phyloP scores from a whole-genome alignment of 2,329 filamentous ascomycete genomes.

The Escovopsis sp. region DNA sequence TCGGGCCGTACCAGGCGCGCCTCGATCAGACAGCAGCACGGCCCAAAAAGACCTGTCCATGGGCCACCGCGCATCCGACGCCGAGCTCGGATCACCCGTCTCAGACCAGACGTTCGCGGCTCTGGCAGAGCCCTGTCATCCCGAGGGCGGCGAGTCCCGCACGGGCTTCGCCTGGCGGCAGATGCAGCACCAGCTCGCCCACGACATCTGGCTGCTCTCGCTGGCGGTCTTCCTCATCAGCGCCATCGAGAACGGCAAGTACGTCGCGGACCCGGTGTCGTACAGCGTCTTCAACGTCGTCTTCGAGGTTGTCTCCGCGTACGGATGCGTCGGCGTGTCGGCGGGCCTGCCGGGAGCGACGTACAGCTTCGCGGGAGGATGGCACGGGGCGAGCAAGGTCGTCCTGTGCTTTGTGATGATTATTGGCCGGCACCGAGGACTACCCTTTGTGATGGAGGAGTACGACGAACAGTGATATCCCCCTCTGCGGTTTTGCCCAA shows the following conservation, averaged over 20 bases:
- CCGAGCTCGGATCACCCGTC: no score
- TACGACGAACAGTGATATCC: no score
- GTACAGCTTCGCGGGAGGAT: slow-evolving; percentile 40
- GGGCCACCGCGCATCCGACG: no score
- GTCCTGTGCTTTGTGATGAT: slow-evolving; percentile 43
- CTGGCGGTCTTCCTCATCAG: background rate
- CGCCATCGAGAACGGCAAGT: slow-evolving; percentile 29
- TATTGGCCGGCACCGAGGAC: slow-evolving; percentile 38
- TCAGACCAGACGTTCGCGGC: no score
- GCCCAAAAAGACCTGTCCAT: no score
- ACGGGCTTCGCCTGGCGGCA: background rate
- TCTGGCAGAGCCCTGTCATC: no score
- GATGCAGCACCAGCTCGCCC: background rate
- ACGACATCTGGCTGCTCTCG: background rate
- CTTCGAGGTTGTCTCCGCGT: slow-evolving; percentile 42
- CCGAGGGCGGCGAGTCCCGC: background rate
- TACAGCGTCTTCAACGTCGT: slow-evolving; percentile 47
- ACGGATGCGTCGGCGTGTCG: slow-evolving; percentile 47
- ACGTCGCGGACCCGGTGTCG: slow-evolving; percentile 38
- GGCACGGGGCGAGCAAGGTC: slow-evolving; percentile 41
- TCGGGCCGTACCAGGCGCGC: no score
- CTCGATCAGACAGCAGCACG: no score
- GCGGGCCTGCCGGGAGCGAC: slow-evolving; percentile 38
- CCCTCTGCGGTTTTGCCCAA: no score
- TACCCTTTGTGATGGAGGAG: slow-evolving; percentile 19